Conservation (phyloP, 352 stramenopile genomes). For the Globisporangium solare region DNA sequence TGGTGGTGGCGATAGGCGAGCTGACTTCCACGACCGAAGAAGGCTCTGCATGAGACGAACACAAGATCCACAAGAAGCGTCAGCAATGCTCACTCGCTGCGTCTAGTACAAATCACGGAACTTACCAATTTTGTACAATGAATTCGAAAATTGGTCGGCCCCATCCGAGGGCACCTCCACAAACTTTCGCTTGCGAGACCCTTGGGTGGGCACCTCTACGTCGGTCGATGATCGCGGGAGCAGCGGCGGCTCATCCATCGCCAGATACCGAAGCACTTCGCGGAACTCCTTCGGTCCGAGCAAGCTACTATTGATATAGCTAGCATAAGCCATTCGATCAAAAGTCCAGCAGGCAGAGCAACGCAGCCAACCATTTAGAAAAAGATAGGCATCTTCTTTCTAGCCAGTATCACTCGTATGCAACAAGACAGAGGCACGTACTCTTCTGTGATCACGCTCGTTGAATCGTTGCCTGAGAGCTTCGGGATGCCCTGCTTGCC, state of each 20-base stretch:
- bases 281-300: slow-evolving; percentile 83
- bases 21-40: slow-evolving; percentile 49
- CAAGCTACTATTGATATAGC: slow-evolving; percentile 73
- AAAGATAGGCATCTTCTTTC: slow-evolving; percentile 15
- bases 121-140: slow-evolving; percentile 34
- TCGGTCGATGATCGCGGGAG: slow-evolving; percentile 47
- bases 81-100: background rate
- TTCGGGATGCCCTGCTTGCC: slow-evolving; percentile 80
- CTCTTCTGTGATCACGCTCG: slow-evolving; percentile 70
- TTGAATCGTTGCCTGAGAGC: slow-evolving; percentile 51
- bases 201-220: slow-evolving; percentile 25
- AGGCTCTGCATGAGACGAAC: slow-evolving; percentile 19
- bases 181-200: slow-evolving; percentile 76
- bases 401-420: background rate
- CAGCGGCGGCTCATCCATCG: slow-evolving; percentile 78
- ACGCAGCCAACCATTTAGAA: slow-evolving; percentile 25
- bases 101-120: background rate
- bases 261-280: slow-evolving; percentile 78
- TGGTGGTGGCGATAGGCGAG: slow-evolving; percentile 24
- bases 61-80: background rate
- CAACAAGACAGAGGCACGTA: slow-evolving; percentile 37
- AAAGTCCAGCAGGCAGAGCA: slow-evolving; percentile 12
- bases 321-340: slow-evolving; percentile 52
- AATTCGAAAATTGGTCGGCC: slow-evolving; percentile 13
- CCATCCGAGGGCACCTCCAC: slow-evolving; percentile 51